Conservation (phyloP, 106 monocot species). For the Dioscorea zingiberensis region DNA sequence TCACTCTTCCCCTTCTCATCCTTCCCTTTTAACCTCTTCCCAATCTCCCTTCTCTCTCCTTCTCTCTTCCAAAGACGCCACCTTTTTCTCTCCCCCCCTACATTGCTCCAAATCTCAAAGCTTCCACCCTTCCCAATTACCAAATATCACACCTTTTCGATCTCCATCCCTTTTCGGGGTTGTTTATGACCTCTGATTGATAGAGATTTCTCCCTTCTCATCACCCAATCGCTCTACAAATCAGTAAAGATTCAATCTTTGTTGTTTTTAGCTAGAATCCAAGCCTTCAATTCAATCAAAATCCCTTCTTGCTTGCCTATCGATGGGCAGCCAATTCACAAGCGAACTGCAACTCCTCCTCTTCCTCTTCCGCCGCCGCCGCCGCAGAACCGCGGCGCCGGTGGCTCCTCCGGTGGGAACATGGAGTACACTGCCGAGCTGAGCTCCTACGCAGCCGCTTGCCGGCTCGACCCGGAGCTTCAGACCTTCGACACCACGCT, state of each 20-base stretch:
- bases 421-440: slow-evolving; percentile 28
- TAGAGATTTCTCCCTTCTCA: not conserved
- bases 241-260: not conserved
- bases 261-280: not conserved
- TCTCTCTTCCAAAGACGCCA: too few relatives aligned
- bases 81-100: not conserved
- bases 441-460: slow-evolving; percentile 71
- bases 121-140: slow-evolving; percentile 1
- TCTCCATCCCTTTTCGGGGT: not conserved
- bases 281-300: not conserved
- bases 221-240: not conserved
- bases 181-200: not conserved
- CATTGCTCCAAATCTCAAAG: slow-evolving; percentile 1
- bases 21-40: not conserved
- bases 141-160: too few relatives aligned
- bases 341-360: slow-evolving; percentile 9
- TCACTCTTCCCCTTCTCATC: slow-evolving; percentile 7
- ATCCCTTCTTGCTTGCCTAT: not conserved
- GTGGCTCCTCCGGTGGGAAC: not conserved
- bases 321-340: slow-evolving; percentile 46
- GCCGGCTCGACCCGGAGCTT: slow-evolving; percentile 71
- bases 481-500: slow-evolving; percentile 62
- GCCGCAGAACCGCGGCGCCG: slow-evolving; percentile 4
- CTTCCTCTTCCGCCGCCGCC: not conserved
- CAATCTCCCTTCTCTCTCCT: not conserved